phyloP scores from a whole-genome alignment of 139 green algal species.

The Chlamydomonas sphaeroides region DNA sequence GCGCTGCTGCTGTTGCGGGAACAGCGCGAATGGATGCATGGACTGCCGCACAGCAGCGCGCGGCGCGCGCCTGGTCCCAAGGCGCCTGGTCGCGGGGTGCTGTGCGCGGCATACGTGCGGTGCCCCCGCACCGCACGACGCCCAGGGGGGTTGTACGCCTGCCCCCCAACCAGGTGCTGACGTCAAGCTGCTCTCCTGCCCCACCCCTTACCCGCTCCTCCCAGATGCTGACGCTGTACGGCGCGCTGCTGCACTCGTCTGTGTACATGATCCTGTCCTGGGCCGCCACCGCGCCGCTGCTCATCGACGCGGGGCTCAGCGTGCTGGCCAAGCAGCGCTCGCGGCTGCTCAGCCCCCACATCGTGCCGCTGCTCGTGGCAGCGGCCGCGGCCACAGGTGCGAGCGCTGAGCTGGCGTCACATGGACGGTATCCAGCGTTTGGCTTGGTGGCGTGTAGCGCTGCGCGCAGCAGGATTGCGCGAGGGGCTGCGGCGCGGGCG shows the following conservation, averaged over 20 bases:
- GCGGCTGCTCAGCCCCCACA: conserved; percentile 15
- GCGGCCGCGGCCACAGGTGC: background rate
- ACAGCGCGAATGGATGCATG: background rate
- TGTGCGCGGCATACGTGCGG: too few species aligned
- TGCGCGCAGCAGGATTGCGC: too few species aligned
- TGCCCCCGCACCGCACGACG: too few species aligned
- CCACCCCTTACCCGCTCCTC: background rate
- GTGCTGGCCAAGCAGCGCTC: background rate
- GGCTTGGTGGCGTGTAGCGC: too few species aligned
- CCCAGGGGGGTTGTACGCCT: too few species aligned
- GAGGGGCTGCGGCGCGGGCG: too few species aligned
- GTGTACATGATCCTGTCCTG: conserved; percentile 15
- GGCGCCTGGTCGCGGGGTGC: too few species aligned
- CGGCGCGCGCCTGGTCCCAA: too few species aligned
- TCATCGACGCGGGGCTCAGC: background rate
- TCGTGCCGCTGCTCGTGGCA: conserved; percentile 20
- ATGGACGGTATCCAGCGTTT: too few species aligned
- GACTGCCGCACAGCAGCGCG: too few species aligned
- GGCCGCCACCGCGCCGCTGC: conserved; percentile 12
- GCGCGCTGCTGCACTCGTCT: conserved; percentile 37
- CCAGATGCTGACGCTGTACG: conserved; percentile 38
- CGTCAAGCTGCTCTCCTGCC: too few species aligned
- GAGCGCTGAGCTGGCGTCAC: background rate
- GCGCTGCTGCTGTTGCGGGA: background rate
- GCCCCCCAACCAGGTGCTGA: too few species aligned